A percentile compares a stretch with the other conserved stretches of the same genome.
Evolutionary conservation across 2,329 filamentous ascomycete species (phyloP).

Genomic region (Trichophyton mentagrophytes): DNA sequence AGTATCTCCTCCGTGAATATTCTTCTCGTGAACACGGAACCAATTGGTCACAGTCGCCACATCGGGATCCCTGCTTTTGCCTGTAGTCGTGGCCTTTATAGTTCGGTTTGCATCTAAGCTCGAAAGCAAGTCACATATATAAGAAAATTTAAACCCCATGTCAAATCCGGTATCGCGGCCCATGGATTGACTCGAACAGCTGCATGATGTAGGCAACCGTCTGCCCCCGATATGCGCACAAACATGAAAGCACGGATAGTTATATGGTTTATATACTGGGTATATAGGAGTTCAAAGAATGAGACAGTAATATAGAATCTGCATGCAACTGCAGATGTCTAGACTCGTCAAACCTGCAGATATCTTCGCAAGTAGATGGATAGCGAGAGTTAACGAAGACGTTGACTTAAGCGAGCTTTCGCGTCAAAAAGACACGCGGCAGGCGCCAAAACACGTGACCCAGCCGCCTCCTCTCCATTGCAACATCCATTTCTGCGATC

Average conservation of each 20-base stretch:
- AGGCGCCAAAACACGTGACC: conserved; percentile 1
- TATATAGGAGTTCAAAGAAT: neutral
- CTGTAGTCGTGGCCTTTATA: conserved; percentile 22
- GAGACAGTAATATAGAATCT: neutral
- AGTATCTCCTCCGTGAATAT: conserved; percentile 45
- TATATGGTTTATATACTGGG: neutral
- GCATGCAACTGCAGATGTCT: no score
- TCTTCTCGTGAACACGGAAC: conserved; percentile 52
- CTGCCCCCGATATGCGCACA: neutral
- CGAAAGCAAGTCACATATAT: conserved; percentile 62
- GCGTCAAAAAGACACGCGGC: neutral
- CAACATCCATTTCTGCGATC: neutral
- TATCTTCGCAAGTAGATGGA: neutral
- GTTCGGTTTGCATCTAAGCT: conserved; percentile 43
- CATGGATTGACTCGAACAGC: neutral
- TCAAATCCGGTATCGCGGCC: neutral
- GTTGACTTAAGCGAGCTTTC: neutral
- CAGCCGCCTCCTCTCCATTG: neutral
- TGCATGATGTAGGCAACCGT: neutral
- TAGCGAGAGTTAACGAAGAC: neutral
- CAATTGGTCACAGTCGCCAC: conserved; percentile 47
- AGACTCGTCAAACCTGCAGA: no score
- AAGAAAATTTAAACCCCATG: conserved; percentile 47
- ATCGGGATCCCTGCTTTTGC: conserved; percentile 22
- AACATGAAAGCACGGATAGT: neutral